Base-by-base conservation (phyloP, 345 rosid genomes). In the Eucalyptus melliodora region DNA sequence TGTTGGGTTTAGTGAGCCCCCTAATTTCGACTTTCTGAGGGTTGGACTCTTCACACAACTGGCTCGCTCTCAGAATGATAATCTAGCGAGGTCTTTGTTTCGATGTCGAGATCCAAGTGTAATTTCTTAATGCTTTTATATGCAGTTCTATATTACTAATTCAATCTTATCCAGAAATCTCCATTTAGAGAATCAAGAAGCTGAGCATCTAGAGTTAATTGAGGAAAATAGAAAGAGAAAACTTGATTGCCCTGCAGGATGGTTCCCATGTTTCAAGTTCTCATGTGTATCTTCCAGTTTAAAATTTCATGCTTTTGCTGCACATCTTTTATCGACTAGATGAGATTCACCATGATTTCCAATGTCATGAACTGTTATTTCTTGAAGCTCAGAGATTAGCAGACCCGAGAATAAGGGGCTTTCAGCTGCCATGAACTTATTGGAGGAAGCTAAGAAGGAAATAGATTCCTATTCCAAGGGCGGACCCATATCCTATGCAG, bases 301-400 rank as follows among this genome's bases (percentile, higher is more conserved):
- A 80, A 55, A 67, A 51, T 31, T 50, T 31, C 87, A 86, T 86
- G 24, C 87, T 55, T 31, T 86, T 86, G 65, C 87, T 0, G 8
- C 60, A 31, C 23, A 31, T 51, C 42, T 86, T 51, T 50, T n/a
- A 14, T 86, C 40, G 4, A 5, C 47, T 77, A 77, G 85, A 21
- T 23, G 30, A 77, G 47, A 40, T 6, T 77, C 47, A 4, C 85
- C 47, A 23, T 77, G 85, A 37, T 77, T 40, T 40, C 42, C 85
- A 37, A 77, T 77, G 85, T 40, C 47, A 40, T 40, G 30, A 21
- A 40, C 16, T 87, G 88, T 93, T 90, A 60, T 92, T 89, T 89
- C 90, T 89, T 95, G 94, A 95, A 97, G 99, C 92, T 94, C 99
- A 94, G 99, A 97, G 99, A 92, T 97, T 77, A 94, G 92, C 96